Evolutionary conservation across 139 green algal genomes (phyloP), one percentile per base, ranked within the genome.

Genomic region (Pleodorina starrii): DNA sequence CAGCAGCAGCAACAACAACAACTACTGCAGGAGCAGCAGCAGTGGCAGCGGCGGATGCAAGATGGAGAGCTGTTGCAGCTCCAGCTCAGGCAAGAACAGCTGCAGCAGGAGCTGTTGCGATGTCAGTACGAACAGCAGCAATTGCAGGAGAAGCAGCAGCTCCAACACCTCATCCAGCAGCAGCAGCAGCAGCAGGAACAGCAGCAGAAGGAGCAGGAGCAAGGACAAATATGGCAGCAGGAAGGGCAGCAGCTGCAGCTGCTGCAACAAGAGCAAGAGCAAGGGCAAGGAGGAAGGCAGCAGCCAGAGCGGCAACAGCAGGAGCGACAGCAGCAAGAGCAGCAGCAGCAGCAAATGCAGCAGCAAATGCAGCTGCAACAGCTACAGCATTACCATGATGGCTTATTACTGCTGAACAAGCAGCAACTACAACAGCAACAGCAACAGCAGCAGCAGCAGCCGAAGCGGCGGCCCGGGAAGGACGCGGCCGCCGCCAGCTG

Each of bases 341-440:
- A 43, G 43, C 74, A 63, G 43, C n/a, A 66, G n/a, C 74, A 43
- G 44, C 29, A 44, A 25, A 19, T 36, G 11, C 46, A 63, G n/a
- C 43, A 59, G 46, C 74, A 66, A 48, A 23, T 40, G 74, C 32
- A 66, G 46, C 74, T 35, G 16, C 73, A 40, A 38, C 73, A 59
- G 5, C 73, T 10, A 38, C 38, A n/a, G n/a, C n/a, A n/a, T n/a
- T n/a, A n/a, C n/a, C n/a, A n/a, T n/a, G n/a, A n/a, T n/a, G n/a
- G n/a, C n/a, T n/a, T n/a, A n/a, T n/a, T n/a, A n/a, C n/a, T n/a
- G n/a, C n/a, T n/a, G n/a, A n/a, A n/a, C n/a, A n/a, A 42, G 19
- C 73, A 81, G 27, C 73, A 60, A 63, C 43, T 63, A 10, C 73
- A 63, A 36, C 71, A 78, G 17, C 71, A 51, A 36, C 71, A 78